Conservation (phyloP, 2,329 filamentous ascomycete genomes). For the Aspergillus calidoustus region DNA sequence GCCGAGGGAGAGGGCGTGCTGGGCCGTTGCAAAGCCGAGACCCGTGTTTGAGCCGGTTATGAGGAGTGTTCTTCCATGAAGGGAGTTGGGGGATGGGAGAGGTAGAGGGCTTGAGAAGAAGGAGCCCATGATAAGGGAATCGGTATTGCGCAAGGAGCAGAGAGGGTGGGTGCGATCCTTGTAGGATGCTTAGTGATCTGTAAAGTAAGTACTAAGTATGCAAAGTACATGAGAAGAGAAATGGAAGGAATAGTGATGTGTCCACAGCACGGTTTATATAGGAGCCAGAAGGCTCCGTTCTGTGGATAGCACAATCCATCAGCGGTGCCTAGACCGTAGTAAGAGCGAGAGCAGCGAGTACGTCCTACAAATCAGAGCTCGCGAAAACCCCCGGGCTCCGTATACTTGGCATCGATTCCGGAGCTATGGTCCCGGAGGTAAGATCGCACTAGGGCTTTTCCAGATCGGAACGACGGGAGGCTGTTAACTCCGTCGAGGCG, state of each 20-base stretch:
- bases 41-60: conserved; percentile 19
- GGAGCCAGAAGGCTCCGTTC: no score
- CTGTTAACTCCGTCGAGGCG: background rate
- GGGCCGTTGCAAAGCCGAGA: conserved; percentile 55
- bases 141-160: no score
- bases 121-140: background rate
- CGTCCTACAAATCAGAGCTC: background rate
- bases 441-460: background rate
- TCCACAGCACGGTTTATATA: no score
- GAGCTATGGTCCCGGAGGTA: background rate
- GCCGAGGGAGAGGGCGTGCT: conserved; percentile 47
- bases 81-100: background rate
- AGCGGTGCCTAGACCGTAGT: no score
- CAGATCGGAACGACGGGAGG: background rate
- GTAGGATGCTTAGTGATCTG: no score
- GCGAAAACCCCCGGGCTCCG: background rate
- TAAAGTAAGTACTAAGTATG: no score
- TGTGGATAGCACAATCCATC: no score
- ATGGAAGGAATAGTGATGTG: no score
- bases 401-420: background rate
- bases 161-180: no score
- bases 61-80: conserved; percentile 15
- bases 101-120: conserved; percentile 3
- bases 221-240: no score
- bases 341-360: no score